Evolutionary conservation across 2,329 filamentous ascomycete species (phyloP), one percentile per base, ranked within the genome.

Genomic region (Nannizziopsis arthrosporioides): DNA sequence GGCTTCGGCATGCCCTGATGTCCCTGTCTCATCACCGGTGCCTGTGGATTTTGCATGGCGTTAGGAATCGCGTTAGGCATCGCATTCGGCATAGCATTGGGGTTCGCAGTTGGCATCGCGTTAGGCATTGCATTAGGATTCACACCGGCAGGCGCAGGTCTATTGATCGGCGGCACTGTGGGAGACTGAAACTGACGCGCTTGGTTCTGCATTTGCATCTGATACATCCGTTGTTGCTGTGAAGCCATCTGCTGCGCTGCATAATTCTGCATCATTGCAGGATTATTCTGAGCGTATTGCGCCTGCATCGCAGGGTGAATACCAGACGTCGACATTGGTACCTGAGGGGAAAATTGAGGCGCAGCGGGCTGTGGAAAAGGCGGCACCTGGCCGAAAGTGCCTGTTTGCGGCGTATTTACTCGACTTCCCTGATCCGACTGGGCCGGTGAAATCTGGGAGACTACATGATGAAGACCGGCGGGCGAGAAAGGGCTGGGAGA

Each of bases 401-500:
- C 80, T 37, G 81, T 84, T 60, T 89, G 85, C 0, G 85, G 83
- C 7, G 84, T 88, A 49, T 74, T 74, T 31, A 76, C 73, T 49
- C 75, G 68, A 57, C 80, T 79, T 22, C 73, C 75, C 57, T 86
- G 82, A 53, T 92, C 85, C 18, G 84, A 83, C 4, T 84, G 80
- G 12, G 83, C 78, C 9, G 86, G 85, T 2, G 86, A 92, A 51
- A 82, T 76, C 60, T 89, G 84, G 12, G 76, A 68, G 34, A 73
- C 76, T 58, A 86, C 85, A 60, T 84, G 22, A 27, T 27, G 83
- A 56, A 84, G 82, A 30, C 77, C 75, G 49, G 81, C 81, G 12
- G 85, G 84, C 1, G 85, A 89, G 63, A 93, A 94, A 1, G 87
- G 86, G 65, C 92, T 90, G 2, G 92, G 90, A 30, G 92, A 96